Base-by-base conservation (phyloP, 768 basidiomycete species). In the Calocybe cyanea region DNA sequence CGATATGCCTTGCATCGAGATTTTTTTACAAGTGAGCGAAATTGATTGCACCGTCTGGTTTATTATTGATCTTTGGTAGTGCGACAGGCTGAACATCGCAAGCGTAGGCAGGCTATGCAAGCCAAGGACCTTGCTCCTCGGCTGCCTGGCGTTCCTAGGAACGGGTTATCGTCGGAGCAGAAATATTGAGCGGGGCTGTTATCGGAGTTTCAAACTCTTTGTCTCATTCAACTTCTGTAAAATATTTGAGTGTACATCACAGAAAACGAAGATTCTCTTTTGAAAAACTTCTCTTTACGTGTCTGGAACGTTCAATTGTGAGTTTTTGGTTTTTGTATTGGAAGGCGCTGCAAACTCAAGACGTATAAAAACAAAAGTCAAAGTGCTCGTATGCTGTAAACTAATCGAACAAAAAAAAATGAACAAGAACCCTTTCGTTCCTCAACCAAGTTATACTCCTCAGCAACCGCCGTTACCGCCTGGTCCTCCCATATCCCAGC, bases 381-480 rank as follows among this genome's bases (percentile, higher is more conserved):
- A n/a, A n/a, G n/a, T n/a, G n/a, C n/a, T n/a, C n/a, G n/a, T n/a
- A n/a, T n/a, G n/a, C n/a, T n/a, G n/a, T n/a, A n/a, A n/a, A n/a
- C n/a, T n/a, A n/a, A n/a, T n/a, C n/a, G n/a, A n/a, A 28, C 6
- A 57, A 61, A 54, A 24, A 18, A 48, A 48, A 48, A 90, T 90
- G 87, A 86, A 89, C 71, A 90, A 88, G 68, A 90, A 90, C 62
- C 87, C 87, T 0, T 90, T 90, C 54, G 73, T 82, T 48, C 82
- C 85, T 15, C 78, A 80, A 38, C 78, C 83, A 10, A 72, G 75
- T 32, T 88, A 84, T 58, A 76, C 78, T 11, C 77, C 82, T 20
- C 83, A 80, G 37, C 85, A 87, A 56, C 85, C 86, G 2, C 87
- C 87, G 34, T 69, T 88, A 33, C 87, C 87, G 40, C 85, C 86